Evolutionary conservation across 2,329 filamentous ascomycete species (phyloP), one percentile per base, ranked within the genome.

Genomic region (Colletotrichum musae): DNA sequence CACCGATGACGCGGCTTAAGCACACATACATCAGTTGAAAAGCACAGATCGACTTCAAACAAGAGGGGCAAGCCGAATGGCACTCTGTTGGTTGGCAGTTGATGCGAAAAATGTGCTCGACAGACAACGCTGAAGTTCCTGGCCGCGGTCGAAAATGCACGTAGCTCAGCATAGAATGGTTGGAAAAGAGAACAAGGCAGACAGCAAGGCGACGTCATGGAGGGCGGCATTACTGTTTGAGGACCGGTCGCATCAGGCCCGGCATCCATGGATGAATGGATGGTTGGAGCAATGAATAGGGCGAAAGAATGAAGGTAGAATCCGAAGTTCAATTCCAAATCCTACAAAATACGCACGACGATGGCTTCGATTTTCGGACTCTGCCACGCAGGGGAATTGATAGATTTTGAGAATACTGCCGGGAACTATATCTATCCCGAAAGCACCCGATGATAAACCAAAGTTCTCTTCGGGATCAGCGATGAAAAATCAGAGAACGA

Each of bases 1-100:
- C 75, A 83, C 78, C 7, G 80, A 83, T 18, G 79, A 80, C 9
- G 48, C 68, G 0, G 56, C 76, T 60, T 74, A 72, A 71, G 73
- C 74, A 58, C 77, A 74, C 70, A 50, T 2, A 36, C 9, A 10
- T 36, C 26, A 24, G 43, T 28, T 63, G 57, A 59, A 70, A 21
- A 41, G 39, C 41, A 50, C 13, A 39, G 21, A 39, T 54, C 41
- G 53, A 36, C 39, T 64, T 47, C 21, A 51, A 51, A 26, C 64
- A 36, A 48, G 28, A 36, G 41, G 45, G 58, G 32, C 32, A 28
- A 41, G 51, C 45, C 36, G 12, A 53, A 21, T 18, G 16, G 32
- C 12, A 15, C 16, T 43, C 15, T 43, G 10, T n/a, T 12, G 18
- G 10, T 36, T 51, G 48, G 41, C 54, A 51, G 48, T 48, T 39